These are phyloP conservation scores for Datura wrightii DNA, from an alignment of 257 asterid genomes.

Conservation along the genomic window DNA sequence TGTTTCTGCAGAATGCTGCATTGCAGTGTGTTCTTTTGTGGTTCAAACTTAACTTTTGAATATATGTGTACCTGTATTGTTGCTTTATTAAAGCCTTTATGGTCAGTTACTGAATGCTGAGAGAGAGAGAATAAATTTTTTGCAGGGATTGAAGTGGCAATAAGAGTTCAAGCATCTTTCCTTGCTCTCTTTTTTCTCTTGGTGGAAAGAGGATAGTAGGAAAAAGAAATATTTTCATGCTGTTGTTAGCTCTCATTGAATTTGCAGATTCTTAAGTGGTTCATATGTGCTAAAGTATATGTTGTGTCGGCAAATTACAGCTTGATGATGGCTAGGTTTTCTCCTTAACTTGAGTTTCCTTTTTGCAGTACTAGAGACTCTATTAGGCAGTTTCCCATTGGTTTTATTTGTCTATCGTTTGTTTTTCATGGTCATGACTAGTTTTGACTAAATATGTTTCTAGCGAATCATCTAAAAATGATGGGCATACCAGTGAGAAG, in stretches of 20 bases:
- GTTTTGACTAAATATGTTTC: not conserved
- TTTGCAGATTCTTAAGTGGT: not conserved
- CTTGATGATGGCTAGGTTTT: not conserved
- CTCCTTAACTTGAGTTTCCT: slow-evolving; percentile 7
- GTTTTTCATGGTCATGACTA: slow-evolving; percentile 15
- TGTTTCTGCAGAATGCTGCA: not conserved
- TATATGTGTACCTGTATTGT: not conserved
- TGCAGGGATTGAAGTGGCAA: slow-evolving; percentile 11
- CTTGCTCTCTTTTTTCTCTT: not conserved
- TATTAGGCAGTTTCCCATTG: not conserved
- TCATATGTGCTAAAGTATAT: slow-evolving; percentile 5
- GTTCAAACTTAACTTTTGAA: not conserved
- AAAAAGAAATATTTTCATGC: not conserved
- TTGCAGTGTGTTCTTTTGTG: slow-evolving; percentile 23
- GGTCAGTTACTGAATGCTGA: not conserved
- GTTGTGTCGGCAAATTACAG: not conserved
- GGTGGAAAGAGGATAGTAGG: slow-evolving; percentile 14
- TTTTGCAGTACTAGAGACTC: slow-evolving; percentile 4
- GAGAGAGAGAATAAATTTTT: not conserved
- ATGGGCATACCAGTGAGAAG: not conserved
- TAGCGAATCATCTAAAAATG: not conserved
- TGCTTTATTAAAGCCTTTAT: not conserved
- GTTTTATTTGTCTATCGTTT: not conserved
- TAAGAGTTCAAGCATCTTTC: slow-evolving; percentile 10
- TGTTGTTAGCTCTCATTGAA: not conserved